Evolutionary conservation across 148 eudicot genomes (phyloP).

Genomic region (Tetragonia tetragonoides): DNA sequence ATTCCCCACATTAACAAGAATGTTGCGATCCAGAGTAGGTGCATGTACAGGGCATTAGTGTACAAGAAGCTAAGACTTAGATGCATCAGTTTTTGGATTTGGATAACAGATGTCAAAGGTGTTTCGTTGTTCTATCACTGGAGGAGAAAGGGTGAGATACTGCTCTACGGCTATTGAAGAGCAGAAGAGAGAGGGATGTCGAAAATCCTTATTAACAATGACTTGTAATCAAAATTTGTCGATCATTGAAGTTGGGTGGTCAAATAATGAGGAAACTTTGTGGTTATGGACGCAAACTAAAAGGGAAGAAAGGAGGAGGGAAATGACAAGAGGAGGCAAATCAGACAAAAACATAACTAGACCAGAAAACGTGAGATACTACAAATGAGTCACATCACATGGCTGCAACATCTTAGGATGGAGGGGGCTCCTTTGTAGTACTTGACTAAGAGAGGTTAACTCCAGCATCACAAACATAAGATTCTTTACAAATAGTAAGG

Average conservation of each 20-base stretch:
- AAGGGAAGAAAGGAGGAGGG: background rate
- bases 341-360: background rate
- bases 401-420: background rate
- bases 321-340: background rate
- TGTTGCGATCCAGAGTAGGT: constrained; percentile 1
- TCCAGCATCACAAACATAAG: background rate
- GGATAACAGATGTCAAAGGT: background rate
- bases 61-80: background rate
- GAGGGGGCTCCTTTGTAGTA: background rate
- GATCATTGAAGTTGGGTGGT: background rate
- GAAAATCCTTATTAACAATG: background rate
- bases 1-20: constrained; percentile 2
- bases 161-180: background rate
- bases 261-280: background rate
- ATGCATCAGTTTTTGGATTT: background rate
- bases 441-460: background rate
- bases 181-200: background rate
- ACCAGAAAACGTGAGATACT: background rate
- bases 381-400: background rate
- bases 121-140: background rate
- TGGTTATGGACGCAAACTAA: background rate
- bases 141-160: background rate
- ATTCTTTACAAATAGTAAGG: background rate
- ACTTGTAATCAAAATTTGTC: background rate
- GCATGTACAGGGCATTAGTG: background rate